Conservation (phyloP, 164 flowering plant genomes). For the Piper betle region DNA sequence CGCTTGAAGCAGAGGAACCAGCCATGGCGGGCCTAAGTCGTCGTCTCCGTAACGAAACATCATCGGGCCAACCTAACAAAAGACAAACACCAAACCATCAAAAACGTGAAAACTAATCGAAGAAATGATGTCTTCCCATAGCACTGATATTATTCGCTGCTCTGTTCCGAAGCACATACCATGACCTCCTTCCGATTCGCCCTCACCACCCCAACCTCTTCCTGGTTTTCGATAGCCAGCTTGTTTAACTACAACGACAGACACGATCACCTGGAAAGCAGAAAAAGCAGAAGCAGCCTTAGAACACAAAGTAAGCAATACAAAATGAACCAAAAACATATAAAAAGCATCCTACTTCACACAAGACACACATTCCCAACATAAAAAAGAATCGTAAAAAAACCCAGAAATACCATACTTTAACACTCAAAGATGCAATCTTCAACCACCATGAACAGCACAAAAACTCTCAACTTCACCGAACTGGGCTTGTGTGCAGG, state of each 20-base stretch:
- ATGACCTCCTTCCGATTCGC: constrained; percentile 20
- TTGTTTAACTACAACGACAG: constrained; percentile 7
- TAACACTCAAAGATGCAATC: too few species aligned
- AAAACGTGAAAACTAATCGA: too few species aligned
- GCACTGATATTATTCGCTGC: too few species aligned
- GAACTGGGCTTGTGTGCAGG: too few species aligned
- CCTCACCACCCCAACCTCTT: constrained; percentile 11
- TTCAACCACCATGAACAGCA: too few species aligned
- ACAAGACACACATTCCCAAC: too few species aligned
- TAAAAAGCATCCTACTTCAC: constrained; percentile 2
- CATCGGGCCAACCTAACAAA: constrained; percentile 29
- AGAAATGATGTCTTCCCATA: too few species aligned
- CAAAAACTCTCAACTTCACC: too few species aligned
- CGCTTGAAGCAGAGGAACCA: constrained; percentile 39
- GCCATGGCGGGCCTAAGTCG: constrained; percentile 45
- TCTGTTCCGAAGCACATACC: constrained; percentile 2
- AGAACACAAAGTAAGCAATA: not conserved
- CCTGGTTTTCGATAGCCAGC: constrained; percentile 24
- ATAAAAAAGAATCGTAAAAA: too few species aligned
- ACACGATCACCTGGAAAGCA: not conserved
- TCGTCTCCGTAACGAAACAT: constrained; percentile 18
- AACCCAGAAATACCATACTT: too few species aligned
- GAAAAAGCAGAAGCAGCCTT: constrained; percentile 1
- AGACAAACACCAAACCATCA: not conserved
- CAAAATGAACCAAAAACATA: not conserved